phyloP scores from a whole-genome alignment of 2,329 filamentous ascomycete species.

The Setomelanomma holmii region DNA sequence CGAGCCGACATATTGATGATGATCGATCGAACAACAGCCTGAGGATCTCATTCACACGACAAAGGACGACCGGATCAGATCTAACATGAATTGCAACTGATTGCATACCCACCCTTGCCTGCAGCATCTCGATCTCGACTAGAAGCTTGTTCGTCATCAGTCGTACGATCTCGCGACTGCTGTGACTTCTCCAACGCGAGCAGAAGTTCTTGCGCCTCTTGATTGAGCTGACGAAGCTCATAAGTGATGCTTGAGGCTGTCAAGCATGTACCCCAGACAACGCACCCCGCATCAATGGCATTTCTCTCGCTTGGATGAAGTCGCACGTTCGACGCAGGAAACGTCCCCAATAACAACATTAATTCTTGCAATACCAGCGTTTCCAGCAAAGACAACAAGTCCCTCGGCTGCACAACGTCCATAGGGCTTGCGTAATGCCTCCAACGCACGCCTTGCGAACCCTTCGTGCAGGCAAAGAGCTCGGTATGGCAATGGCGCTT shows the following conservation, averaged over 20 bases:
- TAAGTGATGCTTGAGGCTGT: conserved; percentile 9
- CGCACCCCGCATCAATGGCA: conserved; percentile 24
- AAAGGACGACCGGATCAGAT: not conserved
- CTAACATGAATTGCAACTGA: not conserved
- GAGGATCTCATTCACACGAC: not conserved
- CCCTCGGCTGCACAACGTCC: not conserved
- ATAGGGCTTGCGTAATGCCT: conserved; percentile 15
- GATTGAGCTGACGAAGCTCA: conserved; percentile 33
- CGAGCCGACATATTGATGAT: not conserved
- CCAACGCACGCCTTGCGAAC: conserved; percentile 1
- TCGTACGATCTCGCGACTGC: not conserved
- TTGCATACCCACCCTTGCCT: not conserved
- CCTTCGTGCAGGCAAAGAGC: not conserved
- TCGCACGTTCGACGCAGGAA: conserved; percentile 7
- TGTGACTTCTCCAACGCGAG: not conserved
- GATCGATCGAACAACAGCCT: not conserved
- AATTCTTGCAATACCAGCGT: not conserved
- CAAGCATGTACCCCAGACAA: conserved; percentile 25
- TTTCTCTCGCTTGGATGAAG: conserved; percentile 12
- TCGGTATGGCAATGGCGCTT: conserved; percentile 2
- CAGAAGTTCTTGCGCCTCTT: not conserved
- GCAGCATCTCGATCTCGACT: not conserved
- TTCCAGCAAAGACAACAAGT: not conserved
- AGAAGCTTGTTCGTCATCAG: not conserved
- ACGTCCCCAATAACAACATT: not conserved